Conservation (phyloP, 768 basidiomycete genomes). For the Rhodotorula graminis region DNA sequence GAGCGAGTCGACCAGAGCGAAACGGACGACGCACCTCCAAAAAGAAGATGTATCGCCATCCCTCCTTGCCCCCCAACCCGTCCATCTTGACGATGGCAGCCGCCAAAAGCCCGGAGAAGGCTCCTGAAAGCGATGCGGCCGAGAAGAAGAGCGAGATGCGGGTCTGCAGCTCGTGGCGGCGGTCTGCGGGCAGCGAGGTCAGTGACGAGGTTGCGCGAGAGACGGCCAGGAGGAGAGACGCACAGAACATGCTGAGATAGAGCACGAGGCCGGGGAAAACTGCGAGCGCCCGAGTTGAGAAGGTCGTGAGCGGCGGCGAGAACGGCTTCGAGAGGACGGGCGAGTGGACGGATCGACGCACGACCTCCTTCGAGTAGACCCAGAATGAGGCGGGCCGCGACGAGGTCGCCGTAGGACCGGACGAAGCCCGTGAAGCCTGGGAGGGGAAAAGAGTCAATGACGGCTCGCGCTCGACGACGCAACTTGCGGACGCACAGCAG, state of each 20-base stretch:
- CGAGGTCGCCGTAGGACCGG: slow-evolving; percentile 39
- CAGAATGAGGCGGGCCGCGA: slow-evolving; percentile 42
- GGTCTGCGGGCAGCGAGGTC: slow-evolving; percentile 6
- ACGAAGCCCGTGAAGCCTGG: slow-evolving; percentile 49
- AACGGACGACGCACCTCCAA: too few species aligned
- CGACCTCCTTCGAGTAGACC: slow-evolving; percentile 25
- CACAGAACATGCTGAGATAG: slow-evolving; percentile 41
- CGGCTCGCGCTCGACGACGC: neutral
- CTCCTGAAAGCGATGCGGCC: slow-evolving; percentile 43
- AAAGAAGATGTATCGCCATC: slow-evolving; percentile 43
- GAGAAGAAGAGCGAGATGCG: slow-evolving; percentile 45
- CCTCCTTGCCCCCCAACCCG: slow-evolving; percentile 42
- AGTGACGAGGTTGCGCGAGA: neutral
- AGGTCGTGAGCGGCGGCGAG: neutral
- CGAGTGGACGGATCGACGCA: neutral
- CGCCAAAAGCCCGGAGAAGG: slow-evolving; percentile 44
- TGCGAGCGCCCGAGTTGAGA: neutral
- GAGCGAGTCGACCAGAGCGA: too few species aligned
- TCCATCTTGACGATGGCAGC: slow-evolving; percentile 44
- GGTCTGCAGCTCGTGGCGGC: slow-evolving; percentile 41
- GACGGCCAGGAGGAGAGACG: neutral
- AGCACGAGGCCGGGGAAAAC: slow-evolving; percentile 38
- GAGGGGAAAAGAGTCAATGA: neutral
- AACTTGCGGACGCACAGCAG: slow-evolving; percentile 1
- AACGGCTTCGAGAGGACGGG: neutral